Conservation (phyloP, 2,329 filamentous ascomycete species). For the Acarospora socialis region DNA sequence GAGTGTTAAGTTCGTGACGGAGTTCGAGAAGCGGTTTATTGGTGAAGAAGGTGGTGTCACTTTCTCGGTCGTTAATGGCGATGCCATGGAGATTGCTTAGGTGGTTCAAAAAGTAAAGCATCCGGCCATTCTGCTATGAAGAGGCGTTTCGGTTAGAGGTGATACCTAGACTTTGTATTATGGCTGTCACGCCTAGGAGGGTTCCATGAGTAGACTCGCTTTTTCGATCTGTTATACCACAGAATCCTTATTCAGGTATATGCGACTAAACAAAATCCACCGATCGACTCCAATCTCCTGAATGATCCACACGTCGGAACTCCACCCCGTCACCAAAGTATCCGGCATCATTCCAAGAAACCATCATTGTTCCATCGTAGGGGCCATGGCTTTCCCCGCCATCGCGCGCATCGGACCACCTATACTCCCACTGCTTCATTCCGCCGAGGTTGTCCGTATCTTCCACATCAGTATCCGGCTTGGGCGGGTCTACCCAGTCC, state of each 20-base stretch:
- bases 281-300: constrained; percentile 38
- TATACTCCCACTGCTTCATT: constrained; percentile 65
- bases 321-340: constrained; percentile 89
- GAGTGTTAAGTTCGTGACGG: constrained; percentile 78
- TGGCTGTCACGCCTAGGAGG: too few relatives aligned
- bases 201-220: too few relatives aligned
- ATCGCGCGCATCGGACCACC: constrained; percentile 81
- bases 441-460: constrained; percentile 11
- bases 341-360: constrained; percentile 77
- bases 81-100: constrained; percentile 56
- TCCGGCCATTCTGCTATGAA: too few relatives aligned
- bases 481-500: constrained; percentile 52
- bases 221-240: too few relatives aligned
- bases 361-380: constrained; percentile 74
- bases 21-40: constrained; percentile 87
- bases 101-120: too few relatives aligned
- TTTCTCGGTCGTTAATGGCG: constrained; percentile 44
- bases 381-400: constrained; percentile 68
- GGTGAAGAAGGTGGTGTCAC: constrained; percentile 71
- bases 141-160: too few relatives aligned
- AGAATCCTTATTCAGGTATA: too few relatives aligned
- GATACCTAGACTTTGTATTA: too few relatives aligned
- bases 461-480: constrained; percentile 15
- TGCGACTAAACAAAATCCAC: constrained; percentile 41
- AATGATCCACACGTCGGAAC: constrained; percentile 47